Conservation (phyloP, 257 asterid species). For the Primulina tabacum region DNA sequence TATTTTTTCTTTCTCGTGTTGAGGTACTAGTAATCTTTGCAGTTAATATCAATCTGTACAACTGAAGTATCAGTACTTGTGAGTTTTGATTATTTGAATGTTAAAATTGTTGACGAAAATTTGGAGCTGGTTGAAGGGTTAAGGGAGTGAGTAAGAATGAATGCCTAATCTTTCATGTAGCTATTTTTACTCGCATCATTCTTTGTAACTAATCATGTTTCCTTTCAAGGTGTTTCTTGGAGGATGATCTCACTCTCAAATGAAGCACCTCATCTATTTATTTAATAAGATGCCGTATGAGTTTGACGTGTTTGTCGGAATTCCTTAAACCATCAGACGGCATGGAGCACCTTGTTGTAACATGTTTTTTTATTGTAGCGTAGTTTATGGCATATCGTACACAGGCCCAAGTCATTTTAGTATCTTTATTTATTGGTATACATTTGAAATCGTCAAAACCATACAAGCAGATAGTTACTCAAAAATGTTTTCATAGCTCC, state of each 20-base stretch:
- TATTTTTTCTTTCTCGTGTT: neutral
- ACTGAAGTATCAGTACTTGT: constrained; percentile 2
- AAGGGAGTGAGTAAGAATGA: neutral
- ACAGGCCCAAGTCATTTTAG: neutral
- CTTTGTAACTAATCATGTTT: neutral
- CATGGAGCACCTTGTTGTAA: neutral
- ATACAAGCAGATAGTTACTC: no score
- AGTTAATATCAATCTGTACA: neutral
- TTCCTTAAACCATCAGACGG: neutral
- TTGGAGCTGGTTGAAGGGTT: neutral
- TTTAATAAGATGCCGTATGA: no score
- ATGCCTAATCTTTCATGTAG: neutral
- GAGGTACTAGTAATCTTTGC: neutral
- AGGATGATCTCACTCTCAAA: no score
- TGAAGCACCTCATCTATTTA: no score
- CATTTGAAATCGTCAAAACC: neutral
- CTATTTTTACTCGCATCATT: neutral
- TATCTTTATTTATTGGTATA: neutral
- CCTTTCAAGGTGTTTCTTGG: neutral
- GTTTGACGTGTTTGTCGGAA: no score
- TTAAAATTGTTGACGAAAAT: neutral
- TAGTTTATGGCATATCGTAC: neutral
- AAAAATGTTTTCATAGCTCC: no score
- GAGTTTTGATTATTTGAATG: constrained; percentile 2
- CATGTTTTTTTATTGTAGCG: neutral